Evolutionary conservation across 768 basidiomycete species (phyloP).

Genomic region (Panellus pusillus): DNA sequence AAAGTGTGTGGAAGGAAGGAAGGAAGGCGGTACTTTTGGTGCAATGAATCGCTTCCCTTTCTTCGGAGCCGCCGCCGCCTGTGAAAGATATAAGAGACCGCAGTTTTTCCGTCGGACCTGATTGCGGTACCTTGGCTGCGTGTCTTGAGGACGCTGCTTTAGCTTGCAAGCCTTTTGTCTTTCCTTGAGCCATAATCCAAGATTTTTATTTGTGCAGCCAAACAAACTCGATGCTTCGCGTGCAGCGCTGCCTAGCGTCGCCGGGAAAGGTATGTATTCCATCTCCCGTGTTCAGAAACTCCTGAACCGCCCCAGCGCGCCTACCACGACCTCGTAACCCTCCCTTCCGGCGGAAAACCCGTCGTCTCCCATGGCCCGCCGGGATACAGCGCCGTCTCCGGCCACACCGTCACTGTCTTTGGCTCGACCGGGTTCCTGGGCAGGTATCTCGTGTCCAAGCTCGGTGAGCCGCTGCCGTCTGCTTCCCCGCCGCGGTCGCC

Average conservation of each 20-base stretch:
- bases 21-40: conserved; percentile 51
- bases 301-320: conserved; percentile 51
- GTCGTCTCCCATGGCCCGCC: conserved; percentile 75
- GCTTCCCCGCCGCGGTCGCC: conserved; percentile 1
- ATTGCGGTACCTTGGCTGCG: conserved; percentile 43
- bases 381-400: conserved; percentile 85
- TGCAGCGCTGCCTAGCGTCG: conserved; percentile 48
- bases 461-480: conserved; percentile 55
- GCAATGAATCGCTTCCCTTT: conserved; percentile 79
- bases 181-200: conserved; percentile 75
- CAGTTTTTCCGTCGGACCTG: no score
- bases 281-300: background rate
- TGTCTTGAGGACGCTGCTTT: conserved; percentile 59
- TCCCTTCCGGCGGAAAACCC: conserved; percentile 57
- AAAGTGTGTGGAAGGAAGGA: background rate
- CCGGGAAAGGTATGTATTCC: conserved; percentile 43
- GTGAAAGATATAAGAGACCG: no score
- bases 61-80: conserved; percentile 65
- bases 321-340: conserved; percentile 68
- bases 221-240: conserved; percentile 37
- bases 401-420: conserved; percentile 95
- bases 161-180: conserved; percentile 70
- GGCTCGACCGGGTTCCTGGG: conserved; percentile 96
- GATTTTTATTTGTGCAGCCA: background rate
- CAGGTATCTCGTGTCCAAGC: conserved; percentile 89